Evolutionary conservation across 2,329 filamentous ascomycete genomes (phyloP).

Genomic region (Periconia sp.): DNA sequence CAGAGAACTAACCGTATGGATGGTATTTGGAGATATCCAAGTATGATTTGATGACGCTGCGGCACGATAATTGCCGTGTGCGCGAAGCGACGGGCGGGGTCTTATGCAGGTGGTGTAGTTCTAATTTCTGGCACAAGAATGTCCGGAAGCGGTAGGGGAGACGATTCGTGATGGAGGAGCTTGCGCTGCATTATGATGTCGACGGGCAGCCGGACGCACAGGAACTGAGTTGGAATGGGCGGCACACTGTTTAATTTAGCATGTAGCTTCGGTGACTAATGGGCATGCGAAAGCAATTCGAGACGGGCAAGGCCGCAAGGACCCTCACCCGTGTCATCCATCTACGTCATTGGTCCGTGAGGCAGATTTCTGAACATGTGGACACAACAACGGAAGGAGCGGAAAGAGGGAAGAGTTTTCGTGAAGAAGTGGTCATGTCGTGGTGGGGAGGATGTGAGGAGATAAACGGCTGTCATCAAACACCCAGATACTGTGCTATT

Average conservation of each 20-base stretch:
- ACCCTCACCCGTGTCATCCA: no score
- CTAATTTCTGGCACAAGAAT: not conserved
- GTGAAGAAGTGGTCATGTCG: not conserved
- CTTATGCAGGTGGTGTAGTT: not conserved
- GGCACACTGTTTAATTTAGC: not conserved
- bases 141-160: not conserved
- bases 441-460: not conserved
- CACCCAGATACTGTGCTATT: not conserved
- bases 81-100: not conserved
- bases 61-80: constrained; percentile 1
- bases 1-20: not conserved
- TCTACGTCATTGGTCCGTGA: constrained; percentile 28
- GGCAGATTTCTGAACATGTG: not conserved
- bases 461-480: not conserved
- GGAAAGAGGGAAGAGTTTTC: not conserved
- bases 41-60: not conserved
- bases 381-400: no score
- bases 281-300: not conserved
- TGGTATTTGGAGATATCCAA: not conserved
- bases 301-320: no score
- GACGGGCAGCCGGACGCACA: constrained; percentile 1
- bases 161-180: not conserved
- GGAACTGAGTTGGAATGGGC: constrained; percentile 7
- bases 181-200: constrained; percentile 20
- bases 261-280: not conserved